These are phyloP conservation scores for Trichoderma simmonsii DNA, from an alignment of 2,329 filamentous ascomycete species.

Conservation along the genomic window DNA sequence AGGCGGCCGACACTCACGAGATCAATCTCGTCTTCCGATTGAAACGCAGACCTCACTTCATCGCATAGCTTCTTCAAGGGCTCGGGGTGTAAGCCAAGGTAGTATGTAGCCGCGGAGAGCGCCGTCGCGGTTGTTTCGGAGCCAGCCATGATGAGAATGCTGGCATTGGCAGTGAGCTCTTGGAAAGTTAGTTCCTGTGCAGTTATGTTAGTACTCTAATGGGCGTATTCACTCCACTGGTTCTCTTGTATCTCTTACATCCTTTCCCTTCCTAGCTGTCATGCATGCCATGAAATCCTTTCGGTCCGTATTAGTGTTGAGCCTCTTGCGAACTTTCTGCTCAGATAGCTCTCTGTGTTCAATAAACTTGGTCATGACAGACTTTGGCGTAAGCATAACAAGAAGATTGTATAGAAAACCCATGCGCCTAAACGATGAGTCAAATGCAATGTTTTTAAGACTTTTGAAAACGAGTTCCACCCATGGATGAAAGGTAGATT, in stretches of 20 bases:
- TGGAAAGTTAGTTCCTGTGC: conserved; percentile 14
- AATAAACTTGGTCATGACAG: not conserved
- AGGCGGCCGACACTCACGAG: conserved; percentile 16
- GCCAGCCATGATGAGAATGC: conserved; percentile 28
- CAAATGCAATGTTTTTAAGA: not conserved
- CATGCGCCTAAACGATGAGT: not conserved
- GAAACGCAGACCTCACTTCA: conserved; percentile 30
- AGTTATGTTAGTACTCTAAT: not conserved
- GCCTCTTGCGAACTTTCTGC: not conserved
- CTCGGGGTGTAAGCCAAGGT: conserved; percentile 31
- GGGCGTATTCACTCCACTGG: too few relatives aligned
- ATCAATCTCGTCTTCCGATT: conserved; percentile 20
- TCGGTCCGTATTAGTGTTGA: not conserved
- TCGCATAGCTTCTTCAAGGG: conserved; percentile 31
- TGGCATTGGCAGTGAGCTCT: conserved; percentile 19
- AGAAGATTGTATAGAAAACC: not conserved
- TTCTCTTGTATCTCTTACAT: not conserved
- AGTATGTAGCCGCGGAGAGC: conserved; percentile 28
- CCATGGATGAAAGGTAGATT: conserved; percentile 27
- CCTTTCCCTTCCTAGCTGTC: not conserved
- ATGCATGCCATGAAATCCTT: conserved; percentile 13
- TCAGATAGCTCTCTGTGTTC: not conserved
- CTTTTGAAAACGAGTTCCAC: conserved; percentile 26
- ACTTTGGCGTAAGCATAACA: not conserved
- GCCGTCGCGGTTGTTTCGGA: conserved; percentile 34